phyloP scores from a whole-genome alignment of 257 asterid genomes.

The Solanum commersonii region DNA sequence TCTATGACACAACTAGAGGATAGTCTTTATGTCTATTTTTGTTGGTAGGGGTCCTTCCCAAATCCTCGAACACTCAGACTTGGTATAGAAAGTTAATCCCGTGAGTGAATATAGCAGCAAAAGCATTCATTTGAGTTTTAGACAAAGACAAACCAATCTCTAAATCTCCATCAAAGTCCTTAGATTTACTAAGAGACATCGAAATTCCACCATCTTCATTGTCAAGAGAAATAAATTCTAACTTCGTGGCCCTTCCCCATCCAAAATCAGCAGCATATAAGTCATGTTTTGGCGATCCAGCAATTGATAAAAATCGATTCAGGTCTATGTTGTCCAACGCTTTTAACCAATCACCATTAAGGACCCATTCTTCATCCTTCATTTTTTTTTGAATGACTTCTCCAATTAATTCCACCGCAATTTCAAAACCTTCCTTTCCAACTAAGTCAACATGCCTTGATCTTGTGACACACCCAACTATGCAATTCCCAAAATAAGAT shows the following conservation, averaged over 20 bases:
- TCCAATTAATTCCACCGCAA: too few relatives aligned
- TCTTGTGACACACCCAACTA: background rate
- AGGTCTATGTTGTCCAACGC: accelerated
- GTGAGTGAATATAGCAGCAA: conserved; percentile 1
- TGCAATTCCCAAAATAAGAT: conserved; percentile 38
- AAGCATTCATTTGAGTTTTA: conserved; percentile 14
- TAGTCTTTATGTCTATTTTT: too few relatives aligned
- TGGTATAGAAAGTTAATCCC: background rate
- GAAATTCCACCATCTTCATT: background rate
- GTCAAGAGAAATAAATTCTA: conserved; percentile 11
- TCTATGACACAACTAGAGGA: too few relatives aligned
- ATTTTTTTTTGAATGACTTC: background rate
- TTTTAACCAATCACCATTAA: background rate
- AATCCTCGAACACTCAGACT: background rate
- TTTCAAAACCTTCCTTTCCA: too few relatives aligned
- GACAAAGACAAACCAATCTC: background rate
- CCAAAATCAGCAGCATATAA: conserved; percentile 18
- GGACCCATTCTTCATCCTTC: background rate
- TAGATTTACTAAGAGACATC: conserved; percentile 11
- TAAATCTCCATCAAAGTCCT: conserved; percentile 10
- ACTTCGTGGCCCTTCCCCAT: conserved; percentile 13
- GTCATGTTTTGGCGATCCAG: conserved; percentile 13
- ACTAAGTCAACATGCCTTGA: background rate
- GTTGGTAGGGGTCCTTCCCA: background rate
- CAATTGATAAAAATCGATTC: background rate